A percentile compares a stretch with the other conserved stretches of the same genome.
phyloP scores from a whole-genome alignment of 2,329 filamentous ascomycete genomes.

The Chaetomiaceae sp. region DNA sequence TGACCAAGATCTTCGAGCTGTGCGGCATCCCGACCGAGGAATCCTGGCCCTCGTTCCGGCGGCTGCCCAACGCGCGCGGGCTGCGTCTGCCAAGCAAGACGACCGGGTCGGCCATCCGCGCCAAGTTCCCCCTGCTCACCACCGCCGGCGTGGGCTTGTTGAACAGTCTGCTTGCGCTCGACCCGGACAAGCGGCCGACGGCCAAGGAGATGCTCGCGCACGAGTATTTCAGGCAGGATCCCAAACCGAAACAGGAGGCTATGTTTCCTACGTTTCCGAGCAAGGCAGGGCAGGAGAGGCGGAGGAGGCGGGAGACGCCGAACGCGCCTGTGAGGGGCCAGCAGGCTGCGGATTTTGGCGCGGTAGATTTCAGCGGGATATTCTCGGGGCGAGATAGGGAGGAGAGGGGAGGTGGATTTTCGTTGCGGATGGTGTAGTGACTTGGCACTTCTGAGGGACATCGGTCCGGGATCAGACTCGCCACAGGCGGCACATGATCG shows the following conservation, averaged over 20 bases:
- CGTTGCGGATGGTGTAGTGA: slow-evolving; percentile 55
- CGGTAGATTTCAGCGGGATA: slow-evolving; percentile 65
- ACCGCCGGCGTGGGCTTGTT: slow-evolving; percentile 68
- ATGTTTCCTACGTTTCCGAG: slow-evolving; percentile 98
- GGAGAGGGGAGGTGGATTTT: slow-evolving; percentile 62
- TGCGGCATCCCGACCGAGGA: slow-evolving; percentile 81
- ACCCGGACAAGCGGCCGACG: slow-evolving; percentile 67
- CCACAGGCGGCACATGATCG: too few species aligned
- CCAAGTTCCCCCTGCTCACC: slow-evolving; percentile 78
- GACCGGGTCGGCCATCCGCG: slow-evolving; percentile 56
- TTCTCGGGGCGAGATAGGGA: slow-evolving; percentile 64
- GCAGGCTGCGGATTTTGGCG: slow-evolving; percentile 51
- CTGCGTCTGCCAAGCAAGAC: slow-evolving; percentile 59
- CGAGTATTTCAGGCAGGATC: slow-evolving; percentile 83
- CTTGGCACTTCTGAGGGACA: too few species aligned
- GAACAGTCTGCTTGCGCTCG: slow-evolving; percentile 63
- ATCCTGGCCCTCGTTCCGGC: slow-evolving; percentile 80
- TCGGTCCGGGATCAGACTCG: too few species aligned
- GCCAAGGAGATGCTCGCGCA: slow-evolving; percentile 73
- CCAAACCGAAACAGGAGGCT: slow-evolving; percentile 80
- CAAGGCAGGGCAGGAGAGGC: slow-evolving; percentile 85
- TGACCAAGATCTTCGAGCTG: slow-evolving; percentile 82
- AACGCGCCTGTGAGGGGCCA: slow-evolving; percentile 78
- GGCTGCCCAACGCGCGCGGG: slow-evolving; percentile 79
- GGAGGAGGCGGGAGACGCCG: slow-evolving; percentile 68